These are phyloP conservation scores for Physcia stellaris DNA, from an alignment of 495 filamentous ascomycete species.

Conservation along the genomic window DNA sequence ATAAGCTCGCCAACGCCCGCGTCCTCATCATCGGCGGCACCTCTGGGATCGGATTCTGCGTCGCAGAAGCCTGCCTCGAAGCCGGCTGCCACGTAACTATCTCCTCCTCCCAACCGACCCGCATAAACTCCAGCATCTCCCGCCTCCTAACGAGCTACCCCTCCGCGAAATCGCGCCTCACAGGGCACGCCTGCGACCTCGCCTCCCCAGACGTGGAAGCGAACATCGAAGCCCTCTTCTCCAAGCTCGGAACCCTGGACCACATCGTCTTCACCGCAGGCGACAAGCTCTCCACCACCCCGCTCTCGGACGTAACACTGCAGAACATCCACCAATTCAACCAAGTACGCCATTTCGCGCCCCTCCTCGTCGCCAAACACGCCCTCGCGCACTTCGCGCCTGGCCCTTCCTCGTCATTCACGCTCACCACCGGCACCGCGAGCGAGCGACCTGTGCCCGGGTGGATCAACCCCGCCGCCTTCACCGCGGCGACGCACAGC, in stretches of 20 bases:
- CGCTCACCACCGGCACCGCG: slow-evolving; percentile 38
- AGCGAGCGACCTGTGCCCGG: slow-evolving; percentile 28
- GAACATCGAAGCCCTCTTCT: slow-evolving; percentile 33
- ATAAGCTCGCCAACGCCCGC: slow-evolving; percentile 19
- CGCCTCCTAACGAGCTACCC: slow-evolving; percentile 26
- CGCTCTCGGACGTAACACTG: slow-evolving; percentile 25
- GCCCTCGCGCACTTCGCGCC: slow-evolving; percentile 29
- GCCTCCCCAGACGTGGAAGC: slow-evolving; percentile 24
- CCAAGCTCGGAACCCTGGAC: slow-evolving; percentile 28
- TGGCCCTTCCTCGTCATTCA: slow-evolving; percentile 29
- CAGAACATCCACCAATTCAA: slow-evolving; percentile 22
- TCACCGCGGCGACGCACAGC: slow-evolving; percentile 24
- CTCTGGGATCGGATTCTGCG: slow-evolving; percentile 41
- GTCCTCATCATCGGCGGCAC: slow-evolving; percentile 43
- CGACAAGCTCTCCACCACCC: slow-evolving; percentile 23
- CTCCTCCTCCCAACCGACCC: slow-evolving; percentile 31
- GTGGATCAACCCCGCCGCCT: slow-evolving; percentile 31
- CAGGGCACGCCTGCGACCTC: slow-evolving; percentile 38
- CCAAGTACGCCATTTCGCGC: slow-evolving; percentile 36
- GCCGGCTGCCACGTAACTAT: slow-evolving; percentile 38
- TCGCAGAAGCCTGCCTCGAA: slow-evolving; percentile 36
- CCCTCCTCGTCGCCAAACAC: slow-evolving; percentile 39
- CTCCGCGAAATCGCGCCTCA: slow-evolving; percentile 19
- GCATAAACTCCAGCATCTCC: slow-evolving; percentile 25
- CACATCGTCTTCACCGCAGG: slow-evolving; percentile 53